Conservation (phyloP, 2,329 filamentous ascomycete genomes). For the Trichoderma breve region DNA sequence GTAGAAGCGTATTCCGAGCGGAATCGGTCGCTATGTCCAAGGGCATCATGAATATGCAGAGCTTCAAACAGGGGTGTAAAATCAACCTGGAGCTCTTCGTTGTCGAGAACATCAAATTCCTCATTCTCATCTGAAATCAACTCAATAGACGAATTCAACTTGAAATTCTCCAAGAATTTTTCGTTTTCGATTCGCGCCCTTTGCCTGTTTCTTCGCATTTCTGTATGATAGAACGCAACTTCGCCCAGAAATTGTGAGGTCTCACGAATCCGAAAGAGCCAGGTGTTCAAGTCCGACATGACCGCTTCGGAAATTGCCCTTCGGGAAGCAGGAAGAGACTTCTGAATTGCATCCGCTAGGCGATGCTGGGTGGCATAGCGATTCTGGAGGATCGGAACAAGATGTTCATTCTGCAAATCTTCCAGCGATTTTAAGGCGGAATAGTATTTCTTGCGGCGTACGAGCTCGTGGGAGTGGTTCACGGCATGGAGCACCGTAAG, state of each 20-base stretch:
- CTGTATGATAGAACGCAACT: conserved; percentile 94
- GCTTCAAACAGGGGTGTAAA: conserved; percentile 95
- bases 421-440: conserved; percentile 89
- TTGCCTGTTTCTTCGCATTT: conserved; percentile 78
- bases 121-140: conserved; percentile 92
- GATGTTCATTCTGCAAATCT: conserved; percentile 92
- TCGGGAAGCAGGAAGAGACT: conserved; percentile 89
- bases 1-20: conserved; percentile 89
- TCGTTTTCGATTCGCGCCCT: conserved; percentile 78
- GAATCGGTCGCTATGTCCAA: conserved; percentile 90
- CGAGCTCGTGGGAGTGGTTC: conserved; percentile 89
- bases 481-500: conserved; percentile 88
- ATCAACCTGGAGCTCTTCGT: conserved; percentile 91
- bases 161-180: conserved; percentile 75
- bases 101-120: conserved; percentile 92
- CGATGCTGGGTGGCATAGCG: conserved; percentile 94
- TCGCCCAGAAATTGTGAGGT: conserved; percentile 95
- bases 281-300: conserved; percentile 95
- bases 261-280: conserved; percentile 92
- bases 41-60: conserved; percentile 90
- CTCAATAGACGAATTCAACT: conserved; percentile 92
- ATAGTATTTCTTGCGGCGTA: conserved; percentile 93
- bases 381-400: conserved; percentile 67
- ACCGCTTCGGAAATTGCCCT: conserved; percentile 93
- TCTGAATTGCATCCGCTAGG: conserved; percentile 92